Evolutionary conservation across 2,329 filamentous ascomycete genomes (phyloP).

Genomic region (Aspergillus latus): DNA sequence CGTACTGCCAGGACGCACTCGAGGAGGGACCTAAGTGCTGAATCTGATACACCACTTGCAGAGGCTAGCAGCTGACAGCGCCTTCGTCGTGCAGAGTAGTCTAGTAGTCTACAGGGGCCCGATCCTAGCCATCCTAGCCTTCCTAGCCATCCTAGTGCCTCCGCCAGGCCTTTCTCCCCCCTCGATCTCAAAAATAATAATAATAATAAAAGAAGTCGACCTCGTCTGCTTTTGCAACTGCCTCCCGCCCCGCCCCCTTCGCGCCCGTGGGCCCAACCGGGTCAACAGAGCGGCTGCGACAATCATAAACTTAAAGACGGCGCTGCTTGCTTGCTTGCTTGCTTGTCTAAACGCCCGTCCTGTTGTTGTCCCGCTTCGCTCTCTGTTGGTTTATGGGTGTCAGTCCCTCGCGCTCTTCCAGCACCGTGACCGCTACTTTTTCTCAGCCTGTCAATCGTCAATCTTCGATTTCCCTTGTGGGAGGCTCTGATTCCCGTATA

Average conservation of each 20-base stretch:
- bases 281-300: constrained; percentile 26
- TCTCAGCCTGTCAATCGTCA: background rate
- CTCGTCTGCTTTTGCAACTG: background rate
- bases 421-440: constrained; percentile 23
- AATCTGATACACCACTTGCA: background rate
- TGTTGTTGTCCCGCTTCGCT: background rate
- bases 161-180: background rate
- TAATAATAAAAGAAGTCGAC: background rate
- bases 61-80: background rate
- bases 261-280: constrained; percentile 27
- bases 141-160: background rate
- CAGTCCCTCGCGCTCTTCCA: background rate
- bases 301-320: constrained; percentile 28
- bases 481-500: constrained; percentile 7
- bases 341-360: background rate
- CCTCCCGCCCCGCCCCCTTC: constrained; percentile 21
- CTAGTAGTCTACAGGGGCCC: background rate
- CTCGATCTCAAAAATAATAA: background rate
- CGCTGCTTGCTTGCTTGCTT: constrained; percentile 8
- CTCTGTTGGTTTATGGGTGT: background rate
- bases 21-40: constrained; percentile 15
- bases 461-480: constrained; percentile 9
- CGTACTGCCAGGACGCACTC: background rate
- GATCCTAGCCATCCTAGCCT: background rate
- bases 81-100: background rate